Evolutionary conservation across 306 rosid genomes (phyloP).

Genomic region (Pterocarpus santalinus): DNA sequence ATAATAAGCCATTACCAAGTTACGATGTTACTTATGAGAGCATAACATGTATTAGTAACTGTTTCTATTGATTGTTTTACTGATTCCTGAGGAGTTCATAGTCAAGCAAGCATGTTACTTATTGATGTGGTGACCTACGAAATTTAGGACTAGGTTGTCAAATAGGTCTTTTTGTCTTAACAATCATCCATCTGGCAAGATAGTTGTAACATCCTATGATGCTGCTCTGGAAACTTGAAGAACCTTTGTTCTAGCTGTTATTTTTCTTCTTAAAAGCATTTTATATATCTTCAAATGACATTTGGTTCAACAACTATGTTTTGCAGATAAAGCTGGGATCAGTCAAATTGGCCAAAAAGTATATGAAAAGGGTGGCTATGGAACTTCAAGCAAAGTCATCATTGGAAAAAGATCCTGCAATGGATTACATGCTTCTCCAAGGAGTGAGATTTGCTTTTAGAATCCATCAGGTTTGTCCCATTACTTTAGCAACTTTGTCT

Average conservation of each 20-base stretch:
- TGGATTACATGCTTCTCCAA: conserved; percentile 99
- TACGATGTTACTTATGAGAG: not conserved
- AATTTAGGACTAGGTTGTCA: not conserved
- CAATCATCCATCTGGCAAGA: not conserved
- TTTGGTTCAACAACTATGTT: conserved; percentile 41
- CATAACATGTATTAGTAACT: not conserved
- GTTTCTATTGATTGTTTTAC: conserved; percentile 7
- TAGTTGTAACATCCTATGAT: conserved; percentile 10
- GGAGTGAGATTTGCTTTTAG: conserved; percentile 99
- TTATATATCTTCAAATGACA: conserved; percentile 8
- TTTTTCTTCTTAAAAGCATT: conserved; percentile 7
- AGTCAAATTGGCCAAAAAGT: conserved; percentile 88
- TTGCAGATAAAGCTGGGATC: conserved; percentile 88
- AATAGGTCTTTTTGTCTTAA: not conserved
- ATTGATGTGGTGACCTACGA: too few relatives aligned
- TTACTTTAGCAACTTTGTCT: conserved; percentile 9
- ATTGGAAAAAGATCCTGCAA: conserved; percentile 91
- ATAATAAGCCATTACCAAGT: not conserved
- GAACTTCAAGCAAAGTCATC: conserved; percentile 92
- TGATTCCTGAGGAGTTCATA: not conserved
- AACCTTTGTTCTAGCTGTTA: conserved; percentile 10
- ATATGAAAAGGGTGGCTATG: conserved; percentile 95
- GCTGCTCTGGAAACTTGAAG: not conserved
- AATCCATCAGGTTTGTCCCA: conserved; percentile 83
- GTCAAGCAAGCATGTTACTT: conserved; percentile 6